A percentile compares a stretch with the other conserved stretches of the same genome.
phyloP scores from a whole-genome alignment of 2,329 filamentous ascomycete species.

The Alternaria tenuissima region DNA sequence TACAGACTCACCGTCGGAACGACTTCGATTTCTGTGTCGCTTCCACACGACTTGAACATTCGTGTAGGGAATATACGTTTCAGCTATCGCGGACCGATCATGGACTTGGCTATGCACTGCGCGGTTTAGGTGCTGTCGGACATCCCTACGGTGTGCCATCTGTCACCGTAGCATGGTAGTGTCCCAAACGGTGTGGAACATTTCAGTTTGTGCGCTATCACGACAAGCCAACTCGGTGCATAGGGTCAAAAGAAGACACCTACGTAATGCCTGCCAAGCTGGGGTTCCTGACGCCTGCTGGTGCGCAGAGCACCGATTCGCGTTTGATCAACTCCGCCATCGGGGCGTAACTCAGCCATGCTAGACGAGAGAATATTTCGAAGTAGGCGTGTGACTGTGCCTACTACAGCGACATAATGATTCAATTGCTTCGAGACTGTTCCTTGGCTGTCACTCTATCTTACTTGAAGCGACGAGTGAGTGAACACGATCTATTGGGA shows the following conservation, averaged over 20 bases:
- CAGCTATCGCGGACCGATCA: conserved; percentile 10
- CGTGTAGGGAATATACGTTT: background rate
- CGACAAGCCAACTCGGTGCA: conserved; percentile 1
- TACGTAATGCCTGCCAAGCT: background rate
- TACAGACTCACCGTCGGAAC: conserved; percentile 34
- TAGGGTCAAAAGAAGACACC: background rate
- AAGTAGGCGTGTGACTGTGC: conserved; percentile 15
- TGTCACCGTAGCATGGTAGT: conserved; percentile 10
- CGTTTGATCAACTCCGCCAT: conserved; percentile 9
- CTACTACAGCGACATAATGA: background rate
- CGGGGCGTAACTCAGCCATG: conserved; percentile 24
- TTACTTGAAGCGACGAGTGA: background rate
- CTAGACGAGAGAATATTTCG: conserved; percentile 6
- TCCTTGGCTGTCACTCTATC: background rate
- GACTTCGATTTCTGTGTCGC: conserved; percentile 15
- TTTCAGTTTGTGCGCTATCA: conserved; percentile 1
- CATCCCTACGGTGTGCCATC: conserved; percentile 13
- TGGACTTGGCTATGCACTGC: conserved; percentile 15
- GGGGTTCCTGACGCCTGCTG: background rate
- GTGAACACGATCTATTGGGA: background rate
- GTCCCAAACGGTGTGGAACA: conserved; percentile 16
- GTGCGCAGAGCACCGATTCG: conserved; percentile 14
- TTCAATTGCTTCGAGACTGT: background rate
- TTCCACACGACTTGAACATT: conserved; percentile 4
- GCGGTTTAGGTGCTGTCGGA: conserved; percentile 18